phyloP scores from a whole-genome alignment of 495 filamentous ascomycete species.

The Amorphotheca resinae region DNA sequence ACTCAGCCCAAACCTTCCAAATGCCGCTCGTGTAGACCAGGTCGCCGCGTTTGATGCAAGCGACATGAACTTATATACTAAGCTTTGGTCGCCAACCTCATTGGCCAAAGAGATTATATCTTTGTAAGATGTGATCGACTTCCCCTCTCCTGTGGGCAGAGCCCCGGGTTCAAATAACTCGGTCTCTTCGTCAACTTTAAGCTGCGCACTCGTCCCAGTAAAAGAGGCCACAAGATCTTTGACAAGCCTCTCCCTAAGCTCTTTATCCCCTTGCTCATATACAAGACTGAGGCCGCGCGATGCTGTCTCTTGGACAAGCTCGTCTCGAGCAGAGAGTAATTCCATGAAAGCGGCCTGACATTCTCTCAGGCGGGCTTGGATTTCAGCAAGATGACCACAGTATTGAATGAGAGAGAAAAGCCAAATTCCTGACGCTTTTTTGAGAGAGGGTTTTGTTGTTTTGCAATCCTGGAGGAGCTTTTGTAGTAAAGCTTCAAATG shows the following conservation, averaged over 20 bases:
- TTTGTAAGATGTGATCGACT: conserved; percentile 85
- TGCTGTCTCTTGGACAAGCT: conserved; percentile 89
- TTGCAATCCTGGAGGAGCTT: conserved; percentile 62
- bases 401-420: conserved; percentile 85
- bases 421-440: conserved; percentile 88
- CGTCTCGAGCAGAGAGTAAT: conserved; percentile 77
- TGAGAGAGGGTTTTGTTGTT: conserved; percentile 70
- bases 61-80: conserved; percentile 96
- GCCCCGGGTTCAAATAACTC: conserved; percentile 91
- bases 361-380: conserved; percentile 59
- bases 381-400: conserved; percentile 59
- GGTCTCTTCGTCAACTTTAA: conserved; percentile 77
- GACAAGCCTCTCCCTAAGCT: conserved; percentile 69
- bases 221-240: conserved; percentile 79
- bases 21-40: conserved; percentile 89
- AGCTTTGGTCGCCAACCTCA: conserved; percentile 85
- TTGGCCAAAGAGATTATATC: conserved; percentile 87
- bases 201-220: conserved; percentile 56
- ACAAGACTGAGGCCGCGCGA: conserved; percentile 80
- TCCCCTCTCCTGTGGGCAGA: conserved; percentile 79
- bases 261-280: conserved; percentile 78
- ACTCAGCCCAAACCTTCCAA: conserved; percentile 85
- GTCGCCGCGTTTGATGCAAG: conserved; percentile 87
- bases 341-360: conserved; percentile 81
- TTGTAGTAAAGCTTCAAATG: conserved; percentile 45